Evolutionary conservation across 2,329 filamentous ascomycete genomes (phyloP).

Genomic region (Diaporthe sp.): DNA sequence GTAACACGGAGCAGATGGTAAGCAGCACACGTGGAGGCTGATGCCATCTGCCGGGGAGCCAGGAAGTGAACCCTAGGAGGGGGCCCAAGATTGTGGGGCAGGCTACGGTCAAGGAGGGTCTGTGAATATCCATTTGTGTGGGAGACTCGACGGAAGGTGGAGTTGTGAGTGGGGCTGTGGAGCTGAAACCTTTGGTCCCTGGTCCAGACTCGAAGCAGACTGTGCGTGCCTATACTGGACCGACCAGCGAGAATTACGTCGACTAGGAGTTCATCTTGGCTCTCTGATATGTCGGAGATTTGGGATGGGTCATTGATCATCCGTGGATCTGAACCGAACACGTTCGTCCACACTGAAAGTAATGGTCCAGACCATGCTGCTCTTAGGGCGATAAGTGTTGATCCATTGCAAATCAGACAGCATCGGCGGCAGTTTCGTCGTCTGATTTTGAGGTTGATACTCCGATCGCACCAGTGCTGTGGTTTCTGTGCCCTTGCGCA

Average conservation of each 20-base stretch:
- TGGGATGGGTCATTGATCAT: conserved; percentile 13
- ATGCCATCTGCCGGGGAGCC: conserved; percentile 4
- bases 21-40: conserved; percentile 3
- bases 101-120: neutral
- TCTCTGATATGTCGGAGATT: conserved; percentile 5
- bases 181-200: conserved; percentile 16
- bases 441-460: neutral
- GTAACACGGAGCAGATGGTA: neutral
- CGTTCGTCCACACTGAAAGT: conserved; percentile 6
- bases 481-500: neutral
- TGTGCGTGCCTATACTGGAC: neutral
- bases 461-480: neutral
- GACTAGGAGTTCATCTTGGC: conserved; percentile 21
- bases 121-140: neutral
- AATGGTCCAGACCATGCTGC: neutral
- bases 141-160: no score
- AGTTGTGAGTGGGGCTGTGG: neutral
- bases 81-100: neutral
- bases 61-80: conserved; percentile 4
- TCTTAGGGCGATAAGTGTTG: neutral
- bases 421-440: neutral
- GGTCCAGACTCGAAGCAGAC: conserved; percentile 23
- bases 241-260: conserved; percentile 1
- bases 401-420: conserved; percentile 3
- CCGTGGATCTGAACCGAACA: conserved; percentile 24